Evolutionary conservation across 2,329 filamentous ascomycete species (phyloP).

Genomic region (Pseudogymnoascus sp.): DNA sequence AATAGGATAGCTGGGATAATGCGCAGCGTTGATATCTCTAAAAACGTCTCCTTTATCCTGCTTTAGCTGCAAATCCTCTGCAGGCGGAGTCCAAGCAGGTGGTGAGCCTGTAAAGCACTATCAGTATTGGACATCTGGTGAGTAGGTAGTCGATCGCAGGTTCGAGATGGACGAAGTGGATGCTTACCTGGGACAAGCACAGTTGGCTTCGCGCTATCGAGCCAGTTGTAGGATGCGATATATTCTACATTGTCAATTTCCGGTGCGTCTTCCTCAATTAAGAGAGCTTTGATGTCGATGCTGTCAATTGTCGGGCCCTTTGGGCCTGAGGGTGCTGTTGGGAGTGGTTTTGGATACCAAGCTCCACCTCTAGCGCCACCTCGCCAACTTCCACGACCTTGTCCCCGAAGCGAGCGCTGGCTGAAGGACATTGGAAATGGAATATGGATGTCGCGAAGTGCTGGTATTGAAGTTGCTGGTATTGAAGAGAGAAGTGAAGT

Average conservation of each 20-base stretch:
- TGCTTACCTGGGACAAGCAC: conserved; percentile 40
- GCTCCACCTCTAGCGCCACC: not conserved
- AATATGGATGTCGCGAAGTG: too few species aligned
- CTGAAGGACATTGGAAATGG: too few species aligned
- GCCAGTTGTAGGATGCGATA: conserved; percentile 47
- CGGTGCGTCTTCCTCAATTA: conserved; percentile 20
- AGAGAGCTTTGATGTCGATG: conserved; percentile 14
- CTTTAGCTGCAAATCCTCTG: conserved; percentile 28
- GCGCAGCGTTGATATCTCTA: conserved; percentile 37
- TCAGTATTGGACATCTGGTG: not conserved
- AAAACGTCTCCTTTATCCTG: conserved; percentile 39
- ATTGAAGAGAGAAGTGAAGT: too few species aligned
- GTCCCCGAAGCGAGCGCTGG: too few species aligned
- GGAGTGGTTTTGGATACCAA: not conserved
- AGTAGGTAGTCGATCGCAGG: conserved; percentile 10
- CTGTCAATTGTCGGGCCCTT: conserved; percentile 17
- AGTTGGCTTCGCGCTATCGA: conserved; percentile 29
- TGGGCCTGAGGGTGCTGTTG: conserved; percentile 9
- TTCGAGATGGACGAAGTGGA: not conserved
- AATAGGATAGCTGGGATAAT: conserved; percentile 32
- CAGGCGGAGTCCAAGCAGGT: conserved; percentile 42
- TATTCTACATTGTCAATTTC: conserved; percentile 35
- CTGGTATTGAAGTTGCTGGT: too few species aligned
- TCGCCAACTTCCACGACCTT: not conserved
- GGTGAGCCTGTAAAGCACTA: conserved; percentile 37